Percentiles rank a stretch among this genome's conserved stretches.
Evolutionary conservation across 148 eudicot species (phyloP).

Genomic region (Arbutus unedo): DNA sequence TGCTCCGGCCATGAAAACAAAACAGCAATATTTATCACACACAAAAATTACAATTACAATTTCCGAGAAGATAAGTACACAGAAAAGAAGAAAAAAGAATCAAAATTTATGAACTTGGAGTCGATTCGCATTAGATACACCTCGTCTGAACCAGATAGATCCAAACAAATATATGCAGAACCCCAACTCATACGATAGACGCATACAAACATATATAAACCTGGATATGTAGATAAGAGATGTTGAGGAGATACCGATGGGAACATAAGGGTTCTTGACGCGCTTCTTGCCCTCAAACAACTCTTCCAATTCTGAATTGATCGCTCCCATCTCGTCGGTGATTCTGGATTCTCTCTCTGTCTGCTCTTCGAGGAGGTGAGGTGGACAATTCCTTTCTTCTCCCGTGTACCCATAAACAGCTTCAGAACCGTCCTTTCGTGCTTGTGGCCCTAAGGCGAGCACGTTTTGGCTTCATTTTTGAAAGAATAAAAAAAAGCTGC

Average conservation of each 20-base stretch:
- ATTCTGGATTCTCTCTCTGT: no score
- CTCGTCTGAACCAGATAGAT: background rate
- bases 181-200: background rate
- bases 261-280: slow-evolving; percentile 68
- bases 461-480: no score
- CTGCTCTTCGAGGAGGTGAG: no score
- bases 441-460: slow-evolving; percentile 1
- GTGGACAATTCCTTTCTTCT: no score
- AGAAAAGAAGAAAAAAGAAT: background rate
- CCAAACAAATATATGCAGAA: background rate
- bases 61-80: background rate
- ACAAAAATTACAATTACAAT: background rate
- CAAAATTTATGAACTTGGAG: background rate
- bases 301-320: slow-evolving; percentile 33
- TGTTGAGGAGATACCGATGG: slow-evolving; percentile 43
- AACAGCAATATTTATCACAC: background rate
- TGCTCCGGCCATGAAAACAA: background rate
- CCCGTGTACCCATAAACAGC: no score
- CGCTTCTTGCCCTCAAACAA: slow-evolving; percentile 59
- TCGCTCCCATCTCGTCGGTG: slow-evolving; percentile 25
- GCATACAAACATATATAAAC: background rate
- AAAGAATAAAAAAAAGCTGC: no score
- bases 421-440: no score
- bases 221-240: background rate
- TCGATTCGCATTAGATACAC: background rate